phyloP scores from a whole-genome alignment of 2,329 filamentous ascomycete species.

The Graphilbum ipis-grandicollis region DNA sequence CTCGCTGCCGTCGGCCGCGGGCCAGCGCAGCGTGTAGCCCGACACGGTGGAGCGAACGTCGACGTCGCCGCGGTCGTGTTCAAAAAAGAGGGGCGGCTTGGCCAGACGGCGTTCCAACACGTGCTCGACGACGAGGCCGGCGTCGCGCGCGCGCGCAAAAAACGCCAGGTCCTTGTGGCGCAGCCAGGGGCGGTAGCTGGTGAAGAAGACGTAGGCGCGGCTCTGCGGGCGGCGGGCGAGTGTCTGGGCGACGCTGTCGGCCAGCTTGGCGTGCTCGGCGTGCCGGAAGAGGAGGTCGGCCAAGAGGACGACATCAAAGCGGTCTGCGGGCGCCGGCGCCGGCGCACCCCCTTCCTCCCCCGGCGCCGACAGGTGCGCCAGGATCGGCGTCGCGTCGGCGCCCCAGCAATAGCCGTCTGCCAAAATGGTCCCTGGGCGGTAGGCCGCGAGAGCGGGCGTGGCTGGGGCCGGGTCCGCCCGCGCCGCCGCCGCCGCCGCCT shows the following conservation, averaged over 20 bases:
- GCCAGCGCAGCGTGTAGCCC: constrained; percentile 59
- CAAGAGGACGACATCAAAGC: constrained; percentile 69
- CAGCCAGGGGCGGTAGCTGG: constrained; percentile 84
- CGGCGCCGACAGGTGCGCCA: constrained; percentile 28
- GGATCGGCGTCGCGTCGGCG: constrained; percentile 37
- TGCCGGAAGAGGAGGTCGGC: constrained; percentile 88
- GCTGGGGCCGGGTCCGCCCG: not conserved
- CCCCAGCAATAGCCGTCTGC: constrained; percentile 78
- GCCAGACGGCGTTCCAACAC: constrained; percentile 70
- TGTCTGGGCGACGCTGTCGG: constrained; percentile 52
- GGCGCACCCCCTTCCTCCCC: not conserved
- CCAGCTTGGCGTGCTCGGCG: constrained; percentile 63
- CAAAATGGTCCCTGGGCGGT: constrained; percentile 14
- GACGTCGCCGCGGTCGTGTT: constrained; percentile 73
- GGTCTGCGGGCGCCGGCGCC: constrained; percentile 5
- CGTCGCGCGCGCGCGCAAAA: constrained; percentile 57
- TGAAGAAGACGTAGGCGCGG: constrained; percentile 77
- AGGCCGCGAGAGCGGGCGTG: not conserved
- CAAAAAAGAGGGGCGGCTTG: constrained; percentile 66
- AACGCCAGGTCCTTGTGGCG: constrained; percentile 71
- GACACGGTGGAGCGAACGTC: constrained; percentile 67
- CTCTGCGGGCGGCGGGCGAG: constrained; percentile 38
- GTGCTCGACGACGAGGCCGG: constrained; percentile 62
- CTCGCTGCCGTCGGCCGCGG: constrained; percentile 17
- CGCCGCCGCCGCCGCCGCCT: not conserved